These are phyloP conservation scores for Nidula microcarpa DNA, from an alignment of 768 basidiomycete species.

Conservation along the genomic window DNA sequence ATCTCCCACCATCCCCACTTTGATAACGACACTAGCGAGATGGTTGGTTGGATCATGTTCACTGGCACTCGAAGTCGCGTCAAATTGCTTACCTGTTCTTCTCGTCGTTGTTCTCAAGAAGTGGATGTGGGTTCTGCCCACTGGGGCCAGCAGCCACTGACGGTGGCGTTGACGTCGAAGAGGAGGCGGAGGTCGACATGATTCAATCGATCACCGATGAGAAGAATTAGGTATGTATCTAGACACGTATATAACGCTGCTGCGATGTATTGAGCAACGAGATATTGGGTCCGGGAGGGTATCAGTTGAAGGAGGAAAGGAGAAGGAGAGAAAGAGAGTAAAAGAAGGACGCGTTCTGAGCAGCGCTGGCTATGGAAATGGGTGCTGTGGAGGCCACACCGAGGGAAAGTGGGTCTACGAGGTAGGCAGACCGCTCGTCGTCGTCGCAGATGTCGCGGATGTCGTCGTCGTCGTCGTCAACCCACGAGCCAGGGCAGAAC, in stretches of 20 bases:
- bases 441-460: conserved; percentile 9
- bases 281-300: conserved; percentile 10
- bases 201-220: conserved; percentile 14
- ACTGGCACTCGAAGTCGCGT: neutral
- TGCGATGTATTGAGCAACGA: conserved; percentile 2
- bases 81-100: conserved; percentile 56
- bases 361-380: conserved; percentile 18
- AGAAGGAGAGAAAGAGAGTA: conserved; percentile 26
- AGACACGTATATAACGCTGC: conserved; percentile 11
- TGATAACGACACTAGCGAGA: conserved; percentile 78
- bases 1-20: conserved; percentile 99
- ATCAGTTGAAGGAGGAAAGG: conserved; percentile 7
- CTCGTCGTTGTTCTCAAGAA: conserved; percentile 64
- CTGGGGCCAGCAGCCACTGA: conserved; percentile 45
- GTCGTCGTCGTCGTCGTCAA: conserved; percentile 29
- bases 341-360: conserved; percentile 36
- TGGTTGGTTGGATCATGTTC: neutral
- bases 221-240: conserved; percentile 9
- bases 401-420: conserved; percentile 26
- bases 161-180: conserved; percentile 42
- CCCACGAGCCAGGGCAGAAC: conserved; percentile 17
- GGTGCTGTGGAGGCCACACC: conserved; percentile 22
- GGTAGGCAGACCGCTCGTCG: conserved; percentile 18
- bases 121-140: conserved; percentile 46
- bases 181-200: conserved; percentile 47